Evolutionary conservation across 306 rosid genomes (phyloP).

Genomic region (Vigna reflexopilosa): DNA sequence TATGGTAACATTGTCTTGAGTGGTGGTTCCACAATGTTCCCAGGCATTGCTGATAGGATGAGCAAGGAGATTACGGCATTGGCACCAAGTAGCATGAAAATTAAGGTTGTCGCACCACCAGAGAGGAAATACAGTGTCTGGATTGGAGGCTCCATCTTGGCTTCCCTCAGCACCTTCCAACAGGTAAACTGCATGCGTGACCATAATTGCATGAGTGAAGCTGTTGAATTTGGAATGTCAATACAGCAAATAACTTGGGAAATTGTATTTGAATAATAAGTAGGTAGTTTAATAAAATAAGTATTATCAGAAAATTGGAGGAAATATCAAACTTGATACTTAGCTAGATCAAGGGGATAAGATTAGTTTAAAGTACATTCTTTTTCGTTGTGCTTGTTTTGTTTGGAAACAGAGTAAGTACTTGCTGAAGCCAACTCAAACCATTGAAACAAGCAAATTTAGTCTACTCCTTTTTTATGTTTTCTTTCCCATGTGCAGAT

Average conservation of each 20-base stretch:
- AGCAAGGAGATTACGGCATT: conserved; percentile 65
- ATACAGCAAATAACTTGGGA: not conserved
- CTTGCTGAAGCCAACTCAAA: not conserved
- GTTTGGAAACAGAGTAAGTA: conserved; percentile 12
- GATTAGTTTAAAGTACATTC: not conserved
- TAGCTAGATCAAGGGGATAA: conserved; percentile 6
- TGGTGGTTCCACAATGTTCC: conserved; percentile 69
- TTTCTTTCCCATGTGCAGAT: conserved; percentile 59
- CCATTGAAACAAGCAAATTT: not conserved
- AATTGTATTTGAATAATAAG: conserved; percentile 12
- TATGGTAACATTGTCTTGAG: conserved; percentile 67
- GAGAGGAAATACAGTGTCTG: conserved; percentile 68
- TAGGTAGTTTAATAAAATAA: not conserved
- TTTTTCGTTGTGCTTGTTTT: not conserved
- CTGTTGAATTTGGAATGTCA: not conserved
- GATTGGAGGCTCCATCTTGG: conserved; percentile 68
- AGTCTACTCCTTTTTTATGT: conserved; percentile 24
- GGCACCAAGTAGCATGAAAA: conserved; percentile 67
- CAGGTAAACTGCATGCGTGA: conserved; percentile 49
- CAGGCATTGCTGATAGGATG: conserved; percentile 67
- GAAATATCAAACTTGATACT: conserved; percentile 15
- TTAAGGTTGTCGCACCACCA: conserved; percentile 65
- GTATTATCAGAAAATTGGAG: not conserved
- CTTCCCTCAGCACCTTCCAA: conserved; percentile 68
- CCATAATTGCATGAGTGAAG: conserved; percentile 5